Conservation (phyloP, 352 stramenopile species). For the Phytophthora ramorum region DNA sequence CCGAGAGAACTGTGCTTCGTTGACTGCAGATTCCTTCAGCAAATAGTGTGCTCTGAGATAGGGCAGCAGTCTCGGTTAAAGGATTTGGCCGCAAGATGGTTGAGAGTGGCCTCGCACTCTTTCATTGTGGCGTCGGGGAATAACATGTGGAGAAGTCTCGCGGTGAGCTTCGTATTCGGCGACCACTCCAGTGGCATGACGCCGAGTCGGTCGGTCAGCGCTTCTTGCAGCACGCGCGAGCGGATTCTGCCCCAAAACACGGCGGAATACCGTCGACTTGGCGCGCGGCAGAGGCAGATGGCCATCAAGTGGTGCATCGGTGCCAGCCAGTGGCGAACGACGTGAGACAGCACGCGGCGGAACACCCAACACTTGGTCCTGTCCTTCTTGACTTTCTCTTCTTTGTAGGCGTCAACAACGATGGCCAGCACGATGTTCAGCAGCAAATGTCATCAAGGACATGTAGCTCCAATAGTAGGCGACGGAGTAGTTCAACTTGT, state of each 20-base stretch:
- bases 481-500: constrained; percentile 42
- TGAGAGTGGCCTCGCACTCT: constrained; percentile 29
- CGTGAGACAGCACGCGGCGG: constrained; percentile 22
- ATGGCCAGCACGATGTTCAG: constrained; percentile 80
- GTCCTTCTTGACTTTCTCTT: constrained; percentile 46
- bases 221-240: constrained; percentile 24
- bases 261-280: constrained; percentile 12
- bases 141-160: constrained; percentile 15
- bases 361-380: constrained; percentile 32
- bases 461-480: constrained; percentile 77
- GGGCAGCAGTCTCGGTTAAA: constrained; percentile 21
- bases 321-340: constrained; percentile 21
- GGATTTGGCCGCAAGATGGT: constrained; percentile 15
- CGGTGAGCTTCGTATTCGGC: constrained; percentile 22
- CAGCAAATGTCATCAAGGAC: constrained; percentile 63
- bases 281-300: constrained; percentile 6
- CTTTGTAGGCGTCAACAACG: constrained; percentile 63
- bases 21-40: constrained; percentile 7
- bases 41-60: constrained; percentile 13
- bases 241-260: constrained; percentile 34
- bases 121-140: constrained; percentile 24
- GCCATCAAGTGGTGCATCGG: constrained; percentile 10
- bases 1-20: constrained; percentile 7
- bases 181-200: constrained; percentile 27
- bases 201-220: constrained; percentile 18